phyloP scores from a whole-genome alignment of 805 yeast species.

The Candida awuae region DNA sequence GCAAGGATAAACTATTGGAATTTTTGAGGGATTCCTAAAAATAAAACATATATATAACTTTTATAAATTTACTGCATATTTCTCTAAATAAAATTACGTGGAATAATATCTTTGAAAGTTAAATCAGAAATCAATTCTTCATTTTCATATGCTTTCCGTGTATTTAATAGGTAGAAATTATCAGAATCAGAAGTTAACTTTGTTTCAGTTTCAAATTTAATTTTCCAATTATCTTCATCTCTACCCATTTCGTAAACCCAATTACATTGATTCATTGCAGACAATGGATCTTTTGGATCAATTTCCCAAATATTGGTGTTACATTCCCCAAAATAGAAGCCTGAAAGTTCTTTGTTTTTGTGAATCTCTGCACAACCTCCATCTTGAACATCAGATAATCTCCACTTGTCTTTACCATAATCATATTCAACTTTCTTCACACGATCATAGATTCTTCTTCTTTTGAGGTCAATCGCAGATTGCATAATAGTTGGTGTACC shows the following conservation, averaged over 20 bases:
- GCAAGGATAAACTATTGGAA: constrained; percentile 53
- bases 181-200: constrained; percentile 27
- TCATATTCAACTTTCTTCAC: constrained; percentile 25
- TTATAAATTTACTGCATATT: neutral
- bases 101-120: constrained; percentile 29
- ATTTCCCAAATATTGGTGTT: constrained; percentile 34
- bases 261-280: constrained; percentile 32
- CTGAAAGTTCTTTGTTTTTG: constrained; percentile 27
- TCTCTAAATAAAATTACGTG: constrained; percentile 24
- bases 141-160: constrained; percentile 30
- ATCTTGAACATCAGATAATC: constrained; percentile 29
- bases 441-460: constrained; percentile 22
- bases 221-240: constrained; percentile 33
- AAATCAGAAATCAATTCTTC: constrained; percentile 27
- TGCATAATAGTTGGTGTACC: constrained; percentile 25
- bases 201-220: constrained; percentile 28
- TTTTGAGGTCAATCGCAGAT: constrained; percentile 22
- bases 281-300: constrained; percentile 31
- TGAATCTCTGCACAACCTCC: constrained; percentile 31
- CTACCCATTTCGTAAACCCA: constrained; percentile 38
- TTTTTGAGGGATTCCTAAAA: constrained; percentile 52
- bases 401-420: constrained; percentile 30
- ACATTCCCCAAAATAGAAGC: constrained; percentile 34
- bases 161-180: constrained; percentile 28
- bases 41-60: neutral